A percentile compares a stretch with the other conserved stretches of the same genome.
These are phyloP conservation scores for Adansonia grandidieri DNA, from an alignment of 441 rosid genomes.

Conservation along the genomic window DNA sequence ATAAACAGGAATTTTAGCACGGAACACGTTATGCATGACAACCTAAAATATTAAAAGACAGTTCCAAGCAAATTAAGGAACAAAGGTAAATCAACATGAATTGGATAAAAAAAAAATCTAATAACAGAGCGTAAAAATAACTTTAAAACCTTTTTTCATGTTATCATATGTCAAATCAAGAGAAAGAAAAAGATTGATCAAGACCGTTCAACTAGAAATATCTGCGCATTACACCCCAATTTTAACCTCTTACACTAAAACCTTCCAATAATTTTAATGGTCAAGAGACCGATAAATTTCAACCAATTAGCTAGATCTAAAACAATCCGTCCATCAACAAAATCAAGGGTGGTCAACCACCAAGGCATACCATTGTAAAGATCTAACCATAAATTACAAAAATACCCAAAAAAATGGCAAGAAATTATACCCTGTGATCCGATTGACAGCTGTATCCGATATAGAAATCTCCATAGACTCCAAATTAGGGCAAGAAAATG, in stretches of 20 bases:
- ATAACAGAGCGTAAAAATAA: not conserved
- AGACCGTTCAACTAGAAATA: not conserved
- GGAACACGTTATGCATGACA: not conserved
- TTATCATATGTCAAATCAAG: not conserved
- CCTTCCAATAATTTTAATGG: not conserved
- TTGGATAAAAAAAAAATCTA: not conserved
- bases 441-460: conserved; percentile 57
- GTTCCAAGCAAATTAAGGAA: not conserved
- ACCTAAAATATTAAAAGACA: not conserved
- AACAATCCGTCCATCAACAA: not conserved
- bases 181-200: not conserved
- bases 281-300: not conserved
- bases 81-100: not conserved
- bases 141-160: not conserved
- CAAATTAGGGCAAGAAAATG: conserved; percentile 84
- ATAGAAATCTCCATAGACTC: conserved; percentile 75
- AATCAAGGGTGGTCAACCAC: not conserved
- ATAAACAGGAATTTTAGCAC: not conserved
- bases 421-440: conserved; percentile 77
- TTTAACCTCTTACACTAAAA: not conserved
- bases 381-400: not conserved
- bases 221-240: not conserved
- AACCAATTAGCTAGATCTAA: not conserved
- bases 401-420: not conserved
- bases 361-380: not conserved